Evolutionary conservation across 345 rosid species (phyloP).

Genomic region (Gossypium longicalyx): DNA sequence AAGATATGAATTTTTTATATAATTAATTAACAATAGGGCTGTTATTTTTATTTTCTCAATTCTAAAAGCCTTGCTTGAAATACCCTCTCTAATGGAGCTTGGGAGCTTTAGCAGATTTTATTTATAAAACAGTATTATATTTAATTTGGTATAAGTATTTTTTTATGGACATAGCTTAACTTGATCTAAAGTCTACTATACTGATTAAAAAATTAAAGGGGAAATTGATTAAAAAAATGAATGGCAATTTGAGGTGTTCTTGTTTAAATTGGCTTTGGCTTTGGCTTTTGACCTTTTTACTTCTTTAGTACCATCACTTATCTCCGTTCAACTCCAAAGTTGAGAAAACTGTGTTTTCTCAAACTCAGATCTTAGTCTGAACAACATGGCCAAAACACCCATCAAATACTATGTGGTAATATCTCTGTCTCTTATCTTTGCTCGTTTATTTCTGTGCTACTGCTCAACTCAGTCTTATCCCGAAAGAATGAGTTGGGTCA

Average conservation of each 20-base stretch:
- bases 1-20: background rate
- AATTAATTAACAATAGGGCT: background rate
- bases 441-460: background rate
- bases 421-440: background rate
- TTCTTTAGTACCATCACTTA: background rate
- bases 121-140: no score
- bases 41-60: background rate
- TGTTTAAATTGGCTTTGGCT: background rate
- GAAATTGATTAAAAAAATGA: no score
- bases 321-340: background rate
- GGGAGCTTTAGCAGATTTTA: no score
- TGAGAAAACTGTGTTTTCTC: background rate
- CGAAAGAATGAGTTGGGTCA: background rate
- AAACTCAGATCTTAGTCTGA: background rate
- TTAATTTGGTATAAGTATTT: no score
- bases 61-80: background rate
- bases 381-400: conserved; percentile 31
- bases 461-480: background rate
- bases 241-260: no score
- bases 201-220: no score
- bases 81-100: background rate
- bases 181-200: no score
- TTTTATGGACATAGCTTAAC: background rate
- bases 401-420: conserved; percentile 45
- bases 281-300: background rate